Evolutionary conservation across 108 stramenopile species (phyloP).

Genomic region (Phaeodactylum tricornutum): DNA sequence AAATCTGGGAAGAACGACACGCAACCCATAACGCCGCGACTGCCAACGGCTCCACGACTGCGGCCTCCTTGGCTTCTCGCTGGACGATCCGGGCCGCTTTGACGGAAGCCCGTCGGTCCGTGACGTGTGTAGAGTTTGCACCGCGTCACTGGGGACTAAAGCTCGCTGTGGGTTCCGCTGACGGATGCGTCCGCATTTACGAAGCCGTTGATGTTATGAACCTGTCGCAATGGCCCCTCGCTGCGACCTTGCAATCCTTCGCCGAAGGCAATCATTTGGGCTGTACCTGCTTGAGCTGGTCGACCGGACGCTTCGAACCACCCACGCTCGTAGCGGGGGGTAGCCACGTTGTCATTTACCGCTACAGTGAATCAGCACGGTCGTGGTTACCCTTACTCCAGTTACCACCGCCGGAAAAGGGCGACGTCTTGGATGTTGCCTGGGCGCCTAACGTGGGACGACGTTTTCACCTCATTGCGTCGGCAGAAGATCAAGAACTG

Average conservation of each 20-base stretch:
- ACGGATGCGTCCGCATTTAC: slow-evolving; percentile 82
- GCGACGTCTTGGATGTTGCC: slow-evolving; percentile 72
- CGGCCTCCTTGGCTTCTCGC: slow-evolving; percentile 26
- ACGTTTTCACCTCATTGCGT: slow-evolving; percentile 79
- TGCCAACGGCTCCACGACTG: slow-evolving; percentile 1
- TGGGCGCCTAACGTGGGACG: slow-evolving; percentile 94
- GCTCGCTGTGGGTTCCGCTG: slow-evolving; percentile 82
- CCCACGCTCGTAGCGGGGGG: slow-evolving; percentile 78
- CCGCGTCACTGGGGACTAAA: slow-evolving; percentile 85
- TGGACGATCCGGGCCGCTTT: slow-evolving; percentile 76
- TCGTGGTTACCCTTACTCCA: slow-evolving; percentile 53
- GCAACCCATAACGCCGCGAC: slow-evolving; percentile 7
- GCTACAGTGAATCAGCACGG: slow-evolving; percentile 54
- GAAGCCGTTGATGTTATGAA: slow-evolving; percentile 91
- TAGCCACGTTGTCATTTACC: slow-evolving; percentile 37
- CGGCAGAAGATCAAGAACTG: slow-evolving; percentile 5
- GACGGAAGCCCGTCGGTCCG: slow-evolving; percentile 71
- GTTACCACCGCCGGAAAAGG: slow-evolving; percentile 37
- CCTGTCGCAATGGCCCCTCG: slow-evolving; percentile 77
- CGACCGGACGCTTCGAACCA: slow-evolving; percentile 83
- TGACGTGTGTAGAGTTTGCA: slow-evolving; percentile 85
- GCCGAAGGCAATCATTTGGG: slow-evolving; percentile 30
- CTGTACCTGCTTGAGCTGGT: slow-evolving; percentile 84
- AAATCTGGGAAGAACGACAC: slow-evolving; percentile 87
- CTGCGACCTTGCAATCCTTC: slow-evolving; percentile 37